These are phyloP conservation scores for Aspergillus eucalypticola DNA, from an alignment of 2,329 filamentous ascomycete genomes.

Conservation along the genomic window DNA sequence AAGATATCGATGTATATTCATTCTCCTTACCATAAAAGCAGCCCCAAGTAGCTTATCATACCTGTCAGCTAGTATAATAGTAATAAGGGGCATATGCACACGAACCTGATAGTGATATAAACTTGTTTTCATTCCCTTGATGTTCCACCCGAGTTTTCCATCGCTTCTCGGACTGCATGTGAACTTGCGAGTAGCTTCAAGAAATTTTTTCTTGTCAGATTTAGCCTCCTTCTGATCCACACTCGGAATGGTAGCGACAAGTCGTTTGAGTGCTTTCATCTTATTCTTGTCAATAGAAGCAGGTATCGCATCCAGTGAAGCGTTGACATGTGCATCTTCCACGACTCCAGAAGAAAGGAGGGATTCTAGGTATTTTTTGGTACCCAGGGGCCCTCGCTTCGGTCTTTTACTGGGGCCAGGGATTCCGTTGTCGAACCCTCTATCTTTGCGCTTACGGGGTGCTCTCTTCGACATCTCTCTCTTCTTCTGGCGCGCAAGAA, in stretches of 20 bases:
- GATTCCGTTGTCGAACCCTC: neutral
- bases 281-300: slow-evolving; percentile 26
- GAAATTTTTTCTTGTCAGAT: slow-evolving; percentile 27
- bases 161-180: slow-evolving; percentile 26
- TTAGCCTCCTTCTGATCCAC: slow-evolving; percentile 24
- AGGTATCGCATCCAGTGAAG: slow-evolving; percentile 25
- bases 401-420: neutral
- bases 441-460: neutral
- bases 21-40: slow-evolving; percentile 34
- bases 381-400: neutral
- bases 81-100: neutral
- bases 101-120: slow-evolving; percentile 40
- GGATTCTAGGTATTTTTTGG: slow-evolving; percentile 21
- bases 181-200: slow-evolving; percentile 34
- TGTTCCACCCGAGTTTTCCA: slow-evolving; percentile 33
- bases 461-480: neutral
- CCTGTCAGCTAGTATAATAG: neutral
- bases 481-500: slow-evolving; percentile 2
- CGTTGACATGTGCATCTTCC: slow-evolving; percentile 30
- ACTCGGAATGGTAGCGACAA: slow-evolving; percentile 34
- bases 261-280: slow-evolving; percentile 32
- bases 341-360: slow-evolving; percentile 26
- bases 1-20: neutral
- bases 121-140: slow-evolving; percentile 34
- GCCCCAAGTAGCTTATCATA: slow-evolving; percentile 31